Conservation (phyloP, 352 stramenopile species). For the Lagenidium sp. region DNA sequence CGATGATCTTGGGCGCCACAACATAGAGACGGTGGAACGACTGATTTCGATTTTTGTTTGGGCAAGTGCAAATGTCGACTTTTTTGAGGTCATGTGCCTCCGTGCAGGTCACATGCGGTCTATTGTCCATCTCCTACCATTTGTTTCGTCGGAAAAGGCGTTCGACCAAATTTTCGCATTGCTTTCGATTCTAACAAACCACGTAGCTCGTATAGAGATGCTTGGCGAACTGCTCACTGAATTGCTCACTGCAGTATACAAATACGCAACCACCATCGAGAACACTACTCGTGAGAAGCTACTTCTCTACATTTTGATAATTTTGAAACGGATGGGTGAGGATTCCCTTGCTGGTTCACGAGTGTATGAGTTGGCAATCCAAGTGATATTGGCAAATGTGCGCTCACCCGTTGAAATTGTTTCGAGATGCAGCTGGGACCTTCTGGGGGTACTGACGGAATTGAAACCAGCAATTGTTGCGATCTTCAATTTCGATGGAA, state of each 20-base stretch:
- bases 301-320: constrained; percentile 36
- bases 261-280: constrained; percentile 22
- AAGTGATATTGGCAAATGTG: constrained; percentile 39
- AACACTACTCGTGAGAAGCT: constrained; percentile 29
- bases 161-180: constrained; percentile 13
- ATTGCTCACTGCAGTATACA: constrained; percentile 30
- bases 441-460: constrained; percentile 40
- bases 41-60: constrained; percentile 9
- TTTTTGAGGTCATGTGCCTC: constrained; percentile 12
- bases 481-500: constrained; percentile 56
- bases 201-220: constrained; percentile 14
- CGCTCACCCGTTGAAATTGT: constrained; percentile 20
- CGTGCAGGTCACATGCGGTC: constrained; percentile 4
- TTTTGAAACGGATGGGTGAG: constrained; percentile 49
- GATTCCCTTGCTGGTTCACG: constrained; percentile 28
- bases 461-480: constrained; percentile 43
- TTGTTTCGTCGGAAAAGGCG: constrained; percentile 4
- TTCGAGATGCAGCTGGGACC: constrained; percentile 38
- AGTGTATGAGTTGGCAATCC: constrained; percentile 46
- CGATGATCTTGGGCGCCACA: constrained; percentile 6
- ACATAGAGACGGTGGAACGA: constrained; percentile 3
- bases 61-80: constrained; percentile 11
- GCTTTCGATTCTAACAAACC: constrained; percentile 22
- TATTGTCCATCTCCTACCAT: constrained; percentile 1
- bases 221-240: constrained; percentile 26